Conservation (phyloP, 164 flowering plant genomes). For the Stephania yunnanensis region DNA sequence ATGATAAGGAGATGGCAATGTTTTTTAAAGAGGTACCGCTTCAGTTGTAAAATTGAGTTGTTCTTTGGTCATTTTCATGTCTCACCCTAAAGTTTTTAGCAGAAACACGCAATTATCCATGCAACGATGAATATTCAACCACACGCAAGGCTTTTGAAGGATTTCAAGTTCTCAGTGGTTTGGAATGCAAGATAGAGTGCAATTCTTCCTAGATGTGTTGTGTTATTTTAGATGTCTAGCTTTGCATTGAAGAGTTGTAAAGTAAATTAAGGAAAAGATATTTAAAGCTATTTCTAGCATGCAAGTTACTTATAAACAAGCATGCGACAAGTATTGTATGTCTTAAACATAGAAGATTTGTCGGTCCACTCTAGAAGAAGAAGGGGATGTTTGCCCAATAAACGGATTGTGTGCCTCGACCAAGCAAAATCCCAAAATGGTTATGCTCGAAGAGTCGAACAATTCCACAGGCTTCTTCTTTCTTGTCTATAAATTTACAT, state of each 20-base stretch:
- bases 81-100: slow-evolving; percentile 20
- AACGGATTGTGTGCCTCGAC: slow-evolving; percentile 21
- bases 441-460: slow-evolving; percentile 28
- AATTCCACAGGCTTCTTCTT: slow-evolving; percentile 40
- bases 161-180: slow-evolving; percentile 58
- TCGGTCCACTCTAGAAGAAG: slow-evolving; percentile 43
- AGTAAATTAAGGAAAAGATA: background rate
- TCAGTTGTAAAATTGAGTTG: background rate
- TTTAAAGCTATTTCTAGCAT: background rate
- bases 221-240: too few relatives aligned
- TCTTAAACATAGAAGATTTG: slow-evolving; percentile 82
- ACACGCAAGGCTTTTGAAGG: slow-evolving; percentile 50
- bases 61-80: background rate
- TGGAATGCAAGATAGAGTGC: slow-evolving; percentile 79
- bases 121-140: slow-evolving; percentile 38
- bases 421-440: slow-evolving; percentile 26
- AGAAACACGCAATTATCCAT: slow-evolving; percentile 49
- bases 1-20: slow-evolving; percentile 45
- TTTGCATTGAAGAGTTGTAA: too few relatives aligned
- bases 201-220: slow-evolving; percentile 70
- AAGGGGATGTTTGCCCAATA: slow-evolving; percentile 18
- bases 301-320: background rate
- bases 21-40: slow-evolving; percentile 60
- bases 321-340: slow-evolving; percentile 67
- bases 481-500: slow-evolving; percentile 24